Percentiles rank a stretch among this genome's conserved stretches.
phyloP scores from a whole-genome alignment of 1,284 basidiomycete species.

The Ceratobasidium sp. region DNA sequence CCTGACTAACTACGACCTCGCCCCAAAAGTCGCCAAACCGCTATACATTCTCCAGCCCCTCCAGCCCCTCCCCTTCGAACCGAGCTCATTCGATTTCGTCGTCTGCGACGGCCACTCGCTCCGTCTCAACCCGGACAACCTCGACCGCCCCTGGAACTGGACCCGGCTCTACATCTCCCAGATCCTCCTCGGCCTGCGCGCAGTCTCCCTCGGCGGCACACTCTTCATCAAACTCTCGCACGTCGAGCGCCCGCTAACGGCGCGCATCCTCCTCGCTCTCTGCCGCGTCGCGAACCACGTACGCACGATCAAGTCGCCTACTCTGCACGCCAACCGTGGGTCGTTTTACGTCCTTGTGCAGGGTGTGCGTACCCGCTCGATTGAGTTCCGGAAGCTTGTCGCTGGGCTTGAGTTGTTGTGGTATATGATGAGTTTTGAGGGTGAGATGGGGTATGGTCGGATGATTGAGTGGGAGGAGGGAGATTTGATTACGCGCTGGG shows the following conservation, averaged over 20 bases:
- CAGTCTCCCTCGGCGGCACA: slow-evolving; percentile 51
- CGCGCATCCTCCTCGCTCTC: slow-evolving; percentile 52
- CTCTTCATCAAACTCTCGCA: slow-evolving; percentile 54
- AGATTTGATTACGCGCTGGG: slow-evolving; percentile 20
- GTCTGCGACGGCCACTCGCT: slow-evolving; percentile 55
- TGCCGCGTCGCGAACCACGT: slow-evolving; percentile 42
- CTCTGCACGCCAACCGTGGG: slow-evolving; percentile 50
- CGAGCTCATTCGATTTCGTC: slow-evolving; percentile 51
- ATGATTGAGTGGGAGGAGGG: slow-evolving; percentile 20
- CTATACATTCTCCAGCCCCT: background rate
- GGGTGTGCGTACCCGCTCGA: slow-evolving; percentile 33
- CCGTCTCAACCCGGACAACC: slow-evolving; percentile 46
- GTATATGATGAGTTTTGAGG: slow-evolving; percentile 5
- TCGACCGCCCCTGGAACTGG: slow-evolving; percentile 46
- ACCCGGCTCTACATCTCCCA: slow-evolving; percentile 51
- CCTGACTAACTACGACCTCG: slow-evolving; percentile 31
- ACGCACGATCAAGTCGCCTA: slow-evolving; percentile 50
- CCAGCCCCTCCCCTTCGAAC: slow-evolving; percentile 20
- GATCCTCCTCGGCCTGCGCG: slow-evolving; percentile 52
- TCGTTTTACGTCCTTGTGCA: slow-evolving; percentile 52
- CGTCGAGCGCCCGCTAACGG: slow-evolving; percentile 52
- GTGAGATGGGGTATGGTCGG: background rate
- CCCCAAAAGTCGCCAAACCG: background rate
- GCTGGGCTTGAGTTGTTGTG: background rate
- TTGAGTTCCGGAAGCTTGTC: background rate